Evolutionary conservation across 1,139 yeast genomes (phyloP).

Genomic region (Magnusiomyces clavatus): DNA sequence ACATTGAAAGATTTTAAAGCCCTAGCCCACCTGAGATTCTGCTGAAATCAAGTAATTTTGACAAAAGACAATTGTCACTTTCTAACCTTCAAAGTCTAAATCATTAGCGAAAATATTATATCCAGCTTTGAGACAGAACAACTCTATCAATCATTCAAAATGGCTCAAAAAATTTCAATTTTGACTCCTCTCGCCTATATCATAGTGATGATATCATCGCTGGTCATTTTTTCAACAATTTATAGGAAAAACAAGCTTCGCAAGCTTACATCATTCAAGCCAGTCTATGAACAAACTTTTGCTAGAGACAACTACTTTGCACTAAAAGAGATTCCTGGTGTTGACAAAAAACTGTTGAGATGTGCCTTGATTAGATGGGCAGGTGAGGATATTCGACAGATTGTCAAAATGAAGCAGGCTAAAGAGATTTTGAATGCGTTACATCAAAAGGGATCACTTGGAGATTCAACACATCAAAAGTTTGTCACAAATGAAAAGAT

Average conservation of each 20-base stretch:
- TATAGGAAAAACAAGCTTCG: slow-evolving; percentile 55
- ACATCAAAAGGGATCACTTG: slow-evolving; percentile 83
- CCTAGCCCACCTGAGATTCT: too few species aligned
- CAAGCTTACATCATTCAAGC: slow-evolving; percentile 8
- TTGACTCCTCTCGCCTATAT: slow-evolving; percentile 80
- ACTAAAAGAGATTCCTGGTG: slow-evolving; percentile 36
- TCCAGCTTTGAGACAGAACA: too few species aligned
- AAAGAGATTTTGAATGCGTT: slow-evolving; percentile 60
- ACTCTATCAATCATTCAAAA: slow-evolving; percentile 10
- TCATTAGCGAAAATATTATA: neutral
- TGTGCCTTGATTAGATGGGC: slow-evolving; percentile 78
- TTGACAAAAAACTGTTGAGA: slow-evolving; percentile 57
- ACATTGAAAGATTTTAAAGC: too few species aligned
- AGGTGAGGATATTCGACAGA: slow-evolving; percentile 60
- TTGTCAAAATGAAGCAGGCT: slow-evolving; percentile 63
- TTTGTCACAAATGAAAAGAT: slow-evolving; percentile 70
- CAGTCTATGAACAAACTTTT: slow-evolving; percentile 11
- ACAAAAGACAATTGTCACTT: neutral
- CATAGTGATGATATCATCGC: slow-evolving; percentile 59
- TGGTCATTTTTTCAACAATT: slow-evolving; percentile 62
- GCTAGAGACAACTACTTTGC: slow-evolving; percentile 58
- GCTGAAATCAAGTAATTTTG: too few species aligned
- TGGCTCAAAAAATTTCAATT: slow-evolving; percentile 51
- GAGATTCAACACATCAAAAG: slow-evolving; percentile 80
- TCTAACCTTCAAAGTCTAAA: neutral